These are phyloP conservation scores for Hortaea werneckii DNA, from an alignment of 2,329 filamentous ascomycete species.

Conservation along the genomic window DNA sequence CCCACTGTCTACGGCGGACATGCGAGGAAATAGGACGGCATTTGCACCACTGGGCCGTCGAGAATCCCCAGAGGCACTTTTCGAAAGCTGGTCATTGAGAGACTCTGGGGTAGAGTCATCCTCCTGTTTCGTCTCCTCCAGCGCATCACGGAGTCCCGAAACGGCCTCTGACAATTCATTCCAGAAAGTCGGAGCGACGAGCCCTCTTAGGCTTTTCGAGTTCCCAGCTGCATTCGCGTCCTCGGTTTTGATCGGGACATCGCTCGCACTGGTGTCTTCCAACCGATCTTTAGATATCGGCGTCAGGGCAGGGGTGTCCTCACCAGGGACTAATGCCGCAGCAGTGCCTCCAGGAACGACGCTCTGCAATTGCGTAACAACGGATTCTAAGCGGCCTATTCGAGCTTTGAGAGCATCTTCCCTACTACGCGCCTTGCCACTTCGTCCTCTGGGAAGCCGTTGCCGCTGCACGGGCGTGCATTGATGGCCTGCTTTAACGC, in stretches of 20 bases:
- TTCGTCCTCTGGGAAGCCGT: constrained; percentile 1
- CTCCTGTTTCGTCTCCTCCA: neutral
- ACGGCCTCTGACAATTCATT: neutral
- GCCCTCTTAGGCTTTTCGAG: neutral
- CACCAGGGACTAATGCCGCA: neutral
- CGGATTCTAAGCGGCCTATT: neutral
- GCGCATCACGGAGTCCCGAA: neutral
- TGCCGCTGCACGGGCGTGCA: constrained; percentile 2
- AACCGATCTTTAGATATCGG: neutral
- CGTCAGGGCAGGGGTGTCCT: neutral
- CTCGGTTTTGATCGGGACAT: neutral
- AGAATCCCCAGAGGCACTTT: neutral
- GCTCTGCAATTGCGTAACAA: constrained; percentile 1
- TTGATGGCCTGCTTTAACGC: constrained; percentile 1
- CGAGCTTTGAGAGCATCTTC: constrained; percentile 1
- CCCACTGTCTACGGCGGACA: neutral
- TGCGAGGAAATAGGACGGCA: neutral
- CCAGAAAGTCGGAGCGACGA: neutral
- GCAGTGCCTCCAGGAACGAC: neutral
- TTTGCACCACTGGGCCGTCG: neutral
- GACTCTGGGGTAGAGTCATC: neutral
- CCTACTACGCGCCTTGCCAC: neutral
- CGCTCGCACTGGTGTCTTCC: neutral
- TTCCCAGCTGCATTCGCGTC: neutral
- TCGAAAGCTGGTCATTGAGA: neutral